Conservation (phyloP, 768 basidiomycete genomes). For the Lactarius indigo region DNA sequence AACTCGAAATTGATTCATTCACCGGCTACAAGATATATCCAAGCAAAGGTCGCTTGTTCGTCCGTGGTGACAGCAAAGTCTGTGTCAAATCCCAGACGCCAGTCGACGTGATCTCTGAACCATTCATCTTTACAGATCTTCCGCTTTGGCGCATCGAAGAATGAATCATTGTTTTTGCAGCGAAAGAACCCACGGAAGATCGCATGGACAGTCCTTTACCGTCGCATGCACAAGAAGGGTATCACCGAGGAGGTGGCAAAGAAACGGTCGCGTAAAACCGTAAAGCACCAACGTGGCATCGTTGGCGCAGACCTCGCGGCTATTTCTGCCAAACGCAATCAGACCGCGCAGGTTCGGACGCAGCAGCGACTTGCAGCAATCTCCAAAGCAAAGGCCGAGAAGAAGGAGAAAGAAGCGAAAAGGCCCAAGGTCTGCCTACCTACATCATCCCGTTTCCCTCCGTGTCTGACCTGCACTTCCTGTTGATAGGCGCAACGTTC, state of each 20-base stretch:
- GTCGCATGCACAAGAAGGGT: constrained; percentile 99
- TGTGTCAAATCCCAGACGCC: constrained; percentile 26
- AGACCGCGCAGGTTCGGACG: constrained; percentile 79
- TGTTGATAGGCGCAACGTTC: constrained; percentile 50
- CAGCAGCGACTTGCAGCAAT: constrained; percentile 84
- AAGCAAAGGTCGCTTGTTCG: constrained; percentile 92
- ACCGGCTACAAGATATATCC: constrained; percentile 98
- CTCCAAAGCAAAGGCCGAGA: constrained; percentile 91
- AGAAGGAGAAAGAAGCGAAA: constrained; percentile 94
- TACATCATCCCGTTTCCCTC: neutral
- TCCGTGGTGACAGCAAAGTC: constrained; percentile 95
- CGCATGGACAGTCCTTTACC: constrained; percentile 92
- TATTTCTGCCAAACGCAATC: constrained; percentile 90
- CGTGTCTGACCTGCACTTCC: neutral
- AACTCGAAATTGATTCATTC: constrained; percentile 99
- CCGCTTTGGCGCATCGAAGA: constrained; percentile 93
- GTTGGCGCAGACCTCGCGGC: constrained; percentile 92
- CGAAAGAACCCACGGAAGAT: constrained; percentile 99
- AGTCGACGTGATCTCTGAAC: constrained; percentile 1
- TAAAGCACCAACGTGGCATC: constrained; percentile 98
- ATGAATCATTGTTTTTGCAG: constrained; percentile 94
- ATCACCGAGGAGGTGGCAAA: constrained; percentile 98
- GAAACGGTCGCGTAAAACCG: constrained; percentile 95
- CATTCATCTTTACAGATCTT: constrained; percentile 58
- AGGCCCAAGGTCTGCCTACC: constrained; percentile 67